These are phyloP conservation scores for Populus davidiana DNA, from an alignment of 345 rosid genomes.

Conservation along the genomic window DNA sequence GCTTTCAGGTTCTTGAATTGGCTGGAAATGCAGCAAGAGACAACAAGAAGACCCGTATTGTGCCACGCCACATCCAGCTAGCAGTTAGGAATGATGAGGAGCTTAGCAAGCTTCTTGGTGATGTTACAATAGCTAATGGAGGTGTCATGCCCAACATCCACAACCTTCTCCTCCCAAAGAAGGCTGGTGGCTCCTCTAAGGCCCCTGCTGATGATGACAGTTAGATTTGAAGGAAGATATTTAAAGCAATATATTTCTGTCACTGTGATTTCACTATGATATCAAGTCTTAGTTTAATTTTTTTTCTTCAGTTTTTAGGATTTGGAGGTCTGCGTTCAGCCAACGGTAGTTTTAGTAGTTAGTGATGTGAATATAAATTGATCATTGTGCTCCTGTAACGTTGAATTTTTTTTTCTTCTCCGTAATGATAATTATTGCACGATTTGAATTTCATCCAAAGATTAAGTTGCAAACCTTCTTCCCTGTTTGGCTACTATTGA, in stretches of 20 bases:
- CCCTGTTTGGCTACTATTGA: not conserved
- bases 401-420: not conserved
- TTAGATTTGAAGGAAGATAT: constrained; percentile 3
- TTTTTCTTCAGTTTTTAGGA: not conserved
- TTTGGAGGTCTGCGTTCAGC: not conserved
- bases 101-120: constrained; percentile 93
- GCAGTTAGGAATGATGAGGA: constrained; percentile 94
- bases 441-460: not conserved
- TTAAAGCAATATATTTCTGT: not conserved
- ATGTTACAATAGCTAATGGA: constrained; percentile 89
- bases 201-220: constrained; percentile 62
- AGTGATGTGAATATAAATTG: constrained; percentile 15
- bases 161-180: constrained; percentile 88
- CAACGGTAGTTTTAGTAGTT: not conserved
- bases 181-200: constrained; percentile 68
- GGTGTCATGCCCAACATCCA: constrained; percentile 98
- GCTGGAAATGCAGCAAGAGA: constrained; percentile 91
- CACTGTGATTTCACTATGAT: not conserved
- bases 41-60: constrained; percentile 88
- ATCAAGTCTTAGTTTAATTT: not conserved
- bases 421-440: not conserved
- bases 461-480: not conserved
- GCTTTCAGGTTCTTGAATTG: constrained; percentile 66
- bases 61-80: constrained; percentile 86
- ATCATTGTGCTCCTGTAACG: not conserved